A percentile compares a stretch with the other conserved stretches of the same genome.
Evolutionary conservation across 441 rosid species (phyloP).

Genomic region (Croton setiger): DNA sequence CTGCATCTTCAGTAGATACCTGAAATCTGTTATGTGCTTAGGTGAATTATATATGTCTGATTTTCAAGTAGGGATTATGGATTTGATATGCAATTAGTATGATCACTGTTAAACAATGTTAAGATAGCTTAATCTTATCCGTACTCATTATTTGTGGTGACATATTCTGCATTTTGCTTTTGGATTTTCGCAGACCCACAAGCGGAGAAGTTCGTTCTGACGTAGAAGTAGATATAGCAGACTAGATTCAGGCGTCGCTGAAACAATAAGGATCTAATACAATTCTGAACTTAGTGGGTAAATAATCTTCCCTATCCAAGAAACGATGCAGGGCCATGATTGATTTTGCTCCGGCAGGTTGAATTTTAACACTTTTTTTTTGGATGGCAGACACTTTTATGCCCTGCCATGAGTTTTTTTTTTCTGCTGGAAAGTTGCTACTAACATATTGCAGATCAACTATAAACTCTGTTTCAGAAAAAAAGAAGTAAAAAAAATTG

Average conservation of each 20-base stretch:
- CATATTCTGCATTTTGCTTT: constrained; percentile 11
- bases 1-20: neutral
- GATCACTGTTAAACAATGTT: neutral
- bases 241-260: neutral
- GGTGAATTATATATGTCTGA: neutral
- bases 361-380: neutral
- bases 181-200: constrained; percentile 28
- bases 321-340: neutral
- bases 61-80: neutral
- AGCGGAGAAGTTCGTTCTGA: constrained; percentile 32
- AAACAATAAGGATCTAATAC: neutral
- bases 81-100: neutral
- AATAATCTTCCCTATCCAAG: neutral
- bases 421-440: neutral
- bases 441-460: neutral
- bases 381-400: constrained; percentile 8
- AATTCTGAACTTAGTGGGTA: neutral
- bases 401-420: neutral
- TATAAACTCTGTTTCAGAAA: neutral
- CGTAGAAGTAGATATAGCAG: constrained; percentile 14
- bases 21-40: neutral
- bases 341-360: neutral
- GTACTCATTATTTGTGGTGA: neutral
- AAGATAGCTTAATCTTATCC: neutral
- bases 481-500: too few species aligned